Percentiles rank a stretch among this genome's conserved stretches.
Evolutionary conservation across 225 moss, liverwort and hornwort genomes (phyloP).

Genomic region (Marchantia polymorpha): DNA sequence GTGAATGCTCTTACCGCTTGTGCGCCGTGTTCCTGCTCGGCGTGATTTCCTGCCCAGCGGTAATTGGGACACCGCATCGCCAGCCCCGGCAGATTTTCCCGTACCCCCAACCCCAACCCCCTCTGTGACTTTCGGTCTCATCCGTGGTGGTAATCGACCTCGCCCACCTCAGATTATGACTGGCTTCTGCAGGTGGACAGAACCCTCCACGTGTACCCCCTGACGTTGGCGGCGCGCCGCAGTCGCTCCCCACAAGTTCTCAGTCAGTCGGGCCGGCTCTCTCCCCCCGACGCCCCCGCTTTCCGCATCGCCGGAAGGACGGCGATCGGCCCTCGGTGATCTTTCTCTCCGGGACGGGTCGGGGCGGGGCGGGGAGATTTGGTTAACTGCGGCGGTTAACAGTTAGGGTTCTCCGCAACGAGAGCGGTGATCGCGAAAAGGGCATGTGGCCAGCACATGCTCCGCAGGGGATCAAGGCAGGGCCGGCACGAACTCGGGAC

Average conservation of each 20-base stretch:
- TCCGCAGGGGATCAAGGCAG: background rate
- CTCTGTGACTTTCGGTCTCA: background rate
- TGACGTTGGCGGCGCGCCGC: slow-evolving; percentile 16
- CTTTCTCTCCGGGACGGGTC: background rate
- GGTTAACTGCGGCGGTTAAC: slow-evolving; percentile 14
- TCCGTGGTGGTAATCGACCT: background rate
- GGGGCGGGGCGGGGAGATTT: background rate
- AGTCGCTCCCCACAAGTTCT: background rate
- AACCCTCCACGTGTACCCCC: slow-evolving; percentile 5
- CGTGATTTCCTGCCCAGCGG: background rate
- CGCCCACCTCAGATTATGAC: background rate
- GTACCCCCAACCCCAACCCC: too few relatives aligned
- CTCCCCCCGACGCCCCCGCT: background rate
- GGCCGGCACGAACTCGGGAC: background rate
- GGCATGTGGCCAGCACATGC: slow-evolving; percentile 1
- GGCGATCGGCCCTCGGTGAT: background rate
- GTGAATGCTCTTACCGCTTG: background rate
- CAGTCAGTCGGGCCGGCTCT: background rate
- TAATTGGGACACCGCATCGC: background rate
- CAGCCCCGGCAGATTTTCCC: background rate
- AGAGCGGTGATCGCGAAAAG: background rate
- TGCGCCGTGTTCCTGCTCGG: background rate
- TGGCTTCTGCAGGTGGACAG: background rate
- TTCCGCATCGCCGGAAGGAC: background rate
- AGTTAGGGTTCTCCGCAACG: background rate